These are phyloP conservation scores for Pisolithus orientalis DNA, from an alignment of 768 basidiomycete genomes.

Conservation along the genomic window DNA sequence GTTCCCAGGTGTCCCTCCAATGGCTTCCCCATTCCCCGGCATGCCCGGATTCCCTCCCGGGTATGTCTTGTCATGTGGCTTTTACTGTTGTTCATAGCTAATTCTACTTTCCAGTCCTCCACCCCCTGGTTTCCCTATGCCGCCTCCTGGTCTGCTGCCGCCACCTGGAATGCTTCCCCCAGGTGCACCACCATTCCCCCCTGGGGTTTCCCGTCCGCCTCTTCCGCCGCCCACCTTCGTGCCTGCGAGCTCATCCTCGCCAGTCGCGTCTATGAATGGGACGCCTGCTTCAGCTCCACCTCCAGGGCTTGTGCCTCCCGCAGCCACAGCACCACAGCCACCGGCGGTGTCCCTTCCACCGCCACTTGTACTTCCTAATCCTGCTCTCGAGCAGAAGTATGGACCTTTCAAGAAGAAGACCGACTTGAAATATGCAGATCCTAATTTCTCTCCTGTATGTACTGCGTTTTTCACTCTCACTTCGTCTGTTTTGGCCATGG, in stretches of 20 bases:
- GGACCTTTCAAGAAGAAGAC: conserved; percentile 73
- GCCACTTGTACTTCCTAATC: conserved; percentile 46
- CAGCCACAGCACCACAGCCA: conserved; percentile 1
- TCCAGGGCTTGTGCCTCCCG: neutral
- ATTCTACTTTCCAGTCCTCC: conserved; percentile 30
- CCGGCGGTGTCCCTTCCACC: conserved; percentile 3
- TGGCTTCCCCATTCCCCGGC: conserved; percentile 37
- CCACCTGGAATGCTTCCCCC: conserved; percentile 30
- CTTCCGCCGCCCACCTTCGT: conserved; percentile 31
- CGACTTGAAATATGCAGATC: conserved; percentile 63
- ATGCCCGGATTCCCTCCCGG: conserved; percentile 52
- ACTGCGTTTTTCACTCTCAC: neutral
- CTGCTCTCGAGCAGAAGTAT: conserved; percentile 55
- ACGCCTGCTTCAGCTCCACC: conserved; percentile 14
- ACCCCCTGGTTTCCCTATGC: conserved; percentile 50
- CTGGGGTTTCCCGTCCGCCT: conserved; percentile 31
- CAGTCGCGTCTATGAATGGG: conserved; percentile 21
- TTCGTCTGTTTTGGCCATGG: neutral
- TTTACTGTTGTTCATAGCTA: conserved; percentile 9
- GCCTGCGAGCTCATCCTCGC: conserved; percentile 22
- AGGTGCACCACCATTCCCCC: conserved; percentile 31
- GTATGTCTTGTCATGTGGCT: conserved; percentile 30
- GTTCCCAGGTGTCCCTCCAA: conserved; percentile 33
- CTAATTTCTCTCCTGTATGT: conserved; percentile 75
- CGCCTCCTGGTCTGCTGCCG: conserved; percentile 36